Evolutionary conservation across 164 flowering plant genomes (phyloP).

Genomic region (Platanus orientalis): DNA sequence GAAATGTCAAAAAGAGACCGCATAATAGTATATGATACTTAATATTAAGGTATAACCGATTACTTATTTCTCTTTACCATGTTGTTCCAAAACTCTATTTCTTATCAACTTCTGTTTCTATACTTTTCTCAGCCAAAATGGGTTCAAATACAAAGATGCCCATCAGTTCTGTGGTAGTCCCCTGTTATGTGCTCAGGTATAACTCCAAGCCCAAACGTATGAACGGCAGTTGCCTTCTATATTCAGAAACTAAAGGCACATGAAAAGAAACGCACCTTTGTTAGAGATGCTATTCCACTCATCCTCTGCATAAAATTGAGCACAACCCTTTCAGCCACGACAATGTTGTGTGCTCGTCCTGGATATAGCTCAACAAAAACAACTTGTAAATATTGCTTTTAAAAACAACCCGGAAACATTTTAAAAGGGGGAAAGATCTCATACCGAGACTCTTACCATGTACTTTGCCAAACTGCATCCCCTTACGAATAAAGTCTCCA

Average conservation of each 20-base stretch:
- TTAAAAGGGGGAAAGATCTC: not conserved
- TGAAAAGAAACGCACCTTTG: constrained; percentile 46
- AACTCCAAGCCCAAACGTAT: no score
- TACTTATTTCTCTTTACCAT: no score
- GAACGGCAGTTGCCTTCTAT: no score
- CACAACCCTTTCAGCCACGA: constrained; percentile 88
- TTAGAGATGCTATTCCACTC: constrained; percentile 93
- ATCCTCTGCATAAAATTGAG: constrained; percentile 98
- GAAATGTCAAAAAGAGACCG: no score
- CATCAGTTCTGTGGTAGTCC: no score
- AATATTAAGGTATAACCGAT: no score
- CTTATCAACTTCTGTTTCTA: no score
- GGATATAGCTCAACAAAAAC: constrained; percentile 15
- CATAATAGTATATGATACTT: no score
- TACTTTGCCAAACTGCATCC: constrained; percentile 85
- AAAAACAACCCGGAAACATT: not conserved
- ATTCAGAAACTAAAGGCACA: not conserved
- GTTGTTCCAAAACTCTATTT: no score
- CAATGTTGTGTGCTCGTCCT: constrained; percentile 84
- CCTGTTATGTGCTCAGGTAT: no score
- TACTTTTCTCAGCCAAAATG: no score
- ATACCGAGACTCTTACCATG: constrained; percentile 35
- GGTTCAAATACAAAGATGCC: no score
- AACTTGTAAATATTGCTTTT: not conserved
- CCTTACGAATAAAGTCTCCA: constrained; percentile 70